phyloP scores from a whole-genome alignment of 176 grass and related monocot species.

The Paspalum notatum region DNA sequence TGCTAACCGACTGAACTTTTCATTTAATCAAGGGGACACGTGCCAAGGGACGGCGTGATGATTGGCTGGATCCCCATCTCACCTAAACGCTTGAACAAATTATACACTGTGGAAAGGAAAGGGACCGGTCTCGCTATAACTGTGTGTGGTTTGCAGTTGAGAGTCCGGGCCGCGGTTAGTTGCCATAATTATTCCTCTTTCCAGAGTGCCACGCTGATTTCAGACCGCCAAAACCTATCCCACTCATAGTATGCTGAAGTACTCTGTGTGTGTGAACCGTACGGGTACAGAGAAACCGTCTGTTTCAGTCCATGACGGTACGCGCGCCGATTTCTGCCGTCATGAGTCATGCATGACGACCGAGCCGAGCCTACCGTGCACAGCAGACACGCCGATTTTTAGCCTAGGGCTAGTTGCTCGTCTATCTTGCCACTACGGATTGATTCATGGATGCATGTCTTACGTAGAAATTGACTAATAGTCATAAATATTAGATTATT shows the following conservation, averaged over 20 bases:
- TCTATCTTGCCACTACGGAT: too few relatives aligned
- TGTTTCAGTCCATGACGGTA: background rate
- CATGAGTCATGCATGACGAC: background rate
- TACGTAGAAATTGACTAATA: too few relatives aligned
- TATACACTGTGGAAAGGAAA: background rate
- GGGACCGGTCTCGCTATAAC: slow-evolving; percentile 3
- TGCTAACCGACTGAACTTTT: background rate
- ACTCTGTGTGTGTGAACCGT: background rate
- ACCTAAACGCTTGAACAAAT: background rate
- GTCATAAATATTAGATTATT: too few relatives aligned
- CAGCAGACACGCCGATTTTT: background rate
- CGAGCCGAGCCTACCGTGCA: background rate
- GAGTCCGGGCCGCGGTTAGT: background rate
- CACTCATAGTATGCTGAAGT: too few relatives aligned
- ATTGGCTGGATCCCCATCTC: background rate
- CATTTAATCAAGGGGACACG: slow-evolving; percentile 6
- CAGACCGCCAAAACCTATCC: background rate
- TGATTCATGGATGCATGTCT: too few relatives aligned
- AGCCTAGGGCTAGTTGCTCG: too few relatives aligned
- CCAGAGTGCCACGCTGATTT: background rate
- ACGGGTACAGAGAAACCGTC: background rate
- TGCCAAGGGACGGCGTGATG: background rate
- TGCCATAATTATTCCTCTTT: background rate
- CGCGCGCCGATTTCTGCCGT: background rate
- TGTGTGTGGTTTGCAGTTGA: slow-evolving; percentile 32